Base-by-base conservation (phyloP, 495 filamentous ascomycete genomes). In the Hypoxylon lenormandii region DNA sequence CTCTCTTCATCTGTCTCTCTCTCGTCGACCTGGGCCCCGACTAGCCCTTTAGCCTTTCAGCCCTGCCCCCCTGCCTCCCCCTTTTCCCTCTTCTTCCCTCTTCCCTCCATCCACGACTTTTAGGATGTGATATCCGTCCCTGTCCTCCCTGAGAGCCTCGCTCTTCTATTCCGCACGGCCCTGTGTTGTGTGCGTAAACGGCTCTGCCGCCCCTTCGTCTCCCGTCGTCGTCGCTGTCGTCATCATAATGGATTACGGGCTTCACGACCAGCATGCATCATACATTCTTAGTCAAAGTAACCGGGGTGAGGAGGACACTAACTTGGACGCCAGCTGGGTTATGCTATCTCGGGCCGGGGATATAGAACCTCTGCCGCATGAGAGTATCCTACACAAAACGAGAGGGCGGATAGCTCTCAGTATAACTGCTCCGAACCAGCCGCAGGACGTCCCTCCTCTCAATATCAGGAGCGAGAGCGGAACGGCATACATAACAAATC, bases 401-500 rank as follows among this genome's bases (percentile, higher is more conserved):
- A 75, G 78, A 56, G 73, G 78, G 18, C 76, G 82, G 16, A 79
- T 84, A 69, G 70, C 74, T 65, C 77, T 83, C 18, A 80, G 76
- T 49, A 68, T 84, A 54, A 79, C 79, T 13, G 78, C 80, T 11
- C 80, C 80, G 5, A 75, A 74, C n/a, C 77, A 81, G 45, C 78
- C 83, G 19, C 71, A 75, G 15, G 75, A 74, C n/a, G 64, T 78
- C 69, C 64, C 82, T 70, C 81, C 81, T 3, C 80, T 82, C 60
- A 76, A 76, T 21, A 66, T 81, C 57, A 83, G 82, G 74, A 81
- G 79, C 60, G 80, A 81, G 61, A 80, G 73, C 47, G 82, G 82
- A 30, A 77, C 81, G n/a, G 78, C 91, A 13, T 92, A 91, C 77
- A 88, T 98, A 69, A 97, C 95, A 38, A 98, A 95, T 69, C 91